These are phyloP conservation scores for Afroboletus lepidellus DNA, from an alignment of 1,284 basidiomycete genomes.

Conservation along the genomic window DNA sequence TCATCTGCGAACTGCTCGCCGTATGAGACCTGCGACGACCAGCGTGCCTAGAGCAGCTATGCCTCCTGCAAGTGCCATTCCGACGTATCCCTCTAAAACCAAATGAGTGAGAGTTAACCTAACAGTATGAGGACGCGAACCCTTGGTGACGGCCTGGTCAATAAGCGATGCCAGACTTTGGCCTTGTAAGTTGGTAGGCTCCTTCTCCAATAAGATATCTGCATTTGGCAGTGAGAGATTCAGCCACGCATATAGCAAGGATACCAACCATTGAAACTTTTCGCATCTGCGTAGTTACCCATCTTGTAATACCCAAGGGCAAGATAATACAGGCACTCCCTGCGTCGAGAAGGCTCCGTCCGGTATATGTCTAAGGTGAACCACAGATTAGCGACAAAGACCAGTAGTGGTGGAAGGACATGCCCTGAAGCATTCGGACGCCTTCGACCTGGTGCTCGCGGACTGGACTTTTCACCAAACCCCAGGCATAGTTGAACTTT, in stretches of 20 bases:
- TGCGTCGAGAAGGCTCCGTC: slow-evolving; percentile 79
- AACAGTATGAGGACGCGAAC: slow-evolving; percentile 40
- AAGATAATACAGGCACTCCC: slow-evolving; percentile 98
- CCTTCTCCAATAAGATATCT: slow-evolving; percentile 90
- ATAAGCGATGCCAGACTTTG: slow-evolving; percentile 84
- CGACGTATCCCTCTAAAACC: slow-evolving; percentile 81
- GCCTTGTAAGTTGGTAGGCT: slow-evolving; percentile 93
- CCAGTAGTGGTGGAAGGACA: not conserved
- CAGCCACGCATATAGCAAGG: not conserved
- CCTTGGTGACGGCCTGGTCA: slow-evolving; percentile 84
- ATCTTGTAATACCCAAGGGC: slow-evolving; percentile 97
- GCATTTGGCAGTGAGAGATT: slow-evolving; percentile 6
- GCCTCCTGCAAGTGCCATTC: slow-evolving; percentile 92
- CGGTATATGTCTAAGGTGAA: slow-evolving; percentile 79
- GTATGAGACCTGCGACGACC: slow-evolving; percentile 78
- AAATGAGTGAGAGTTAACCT: slow-evolving; percentile 6
- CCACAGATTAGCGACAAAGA: slow-evolving; percentile 4
- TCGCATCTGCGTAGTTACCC: slow-evolving; percentile 92
- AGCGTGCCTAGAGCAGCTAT: slow-evolving; percentile 85
- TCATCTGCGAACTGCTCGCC: slow-evolving; percentile 79
- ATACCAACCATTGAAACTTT: slow-evolving; percentile 84
- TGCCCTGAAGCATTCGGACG: slow-evolving; percentile 89
- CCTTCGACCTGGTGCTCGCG: slow-evolving; percentile 87
- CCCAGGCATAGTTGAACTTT: slow-evolving; percentile 99
- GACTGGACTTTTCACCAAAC: slow-evolving; percentile 85